phyloP scores from a whole-genome alignment of 352 stramenopile species.

The Phytopythium mirpurense region DNA sequence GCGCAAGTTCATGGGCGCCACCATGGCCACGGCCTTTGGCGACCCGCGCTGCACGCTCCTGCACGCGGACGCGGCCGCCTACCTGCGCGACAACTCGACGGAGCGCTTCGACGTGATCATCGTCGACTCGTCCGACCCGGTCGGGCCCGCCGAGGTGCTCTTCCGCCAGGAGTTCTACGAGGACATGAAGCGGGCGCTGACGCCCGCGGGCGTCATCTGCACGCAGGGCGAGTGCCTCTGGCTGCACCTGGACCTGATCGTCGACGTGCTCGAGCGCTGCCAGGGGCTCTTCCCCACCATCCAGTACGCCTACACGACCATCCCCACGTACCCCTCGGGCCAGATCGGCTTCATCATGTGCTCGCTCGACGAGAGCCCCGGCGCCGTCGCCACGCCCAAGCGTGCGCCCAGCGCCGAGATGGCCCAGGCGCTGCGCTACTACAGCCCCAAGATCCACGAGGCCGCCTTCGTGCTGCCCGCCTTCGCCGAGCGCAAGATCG shows the following conservation, averaged over 20 bases:
- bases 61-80: slow-evolving; percentile 89
- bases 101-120: slow-evolving; percentile 96
- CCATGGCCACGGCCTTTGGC: slow-evolving; percentile 92
- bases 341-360: slow-evolving; percentile 98
- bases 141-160: slow-evolving; percentile 93
- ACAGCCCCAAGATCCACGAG: slow-evolving; percentile 91
- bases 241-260: slow-evolving; percentile 97
- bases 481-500: slow-evolving; percentile 90
- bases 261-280: slow-evolving; percentile 91
- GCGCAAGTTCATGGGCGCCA: slow-evolving; percentile 91
- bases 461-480: slow-evolving; percentile 96
- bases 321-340: slow-evolving; percentile 98
- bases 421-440: slow-evolving; percentile 90
- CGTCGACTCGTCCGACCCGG: slow-evolving; percentile 95
- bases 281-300: slow-evolving; percentile 90
- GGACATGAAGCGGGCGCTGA: slow-evolving; percentile 89
- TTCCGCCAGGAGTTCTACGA: slow-evolving; percentile 96
- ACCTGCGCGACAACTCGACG: slow-evolving; percentile 72
- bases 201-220: slow-evolving; percentile 80
- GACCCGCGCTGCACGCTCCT: slow-evolving; percentile 95
- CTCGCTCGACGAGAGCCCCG: slow-evolving; percentile 62
- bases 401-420: slow-evolving; percentile 47
- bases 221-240: slow-evolving; percentile 97
- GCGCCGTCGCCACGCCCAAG: slow-evolving; percentile 65
- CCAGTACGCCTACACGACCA: slow-evolving; percentile 98